Percentiles rank a stretch among this genome's conserved stretches.
Conservation (phyloP, 208 protist species). For the Trypanosoma theileri region DNA sequence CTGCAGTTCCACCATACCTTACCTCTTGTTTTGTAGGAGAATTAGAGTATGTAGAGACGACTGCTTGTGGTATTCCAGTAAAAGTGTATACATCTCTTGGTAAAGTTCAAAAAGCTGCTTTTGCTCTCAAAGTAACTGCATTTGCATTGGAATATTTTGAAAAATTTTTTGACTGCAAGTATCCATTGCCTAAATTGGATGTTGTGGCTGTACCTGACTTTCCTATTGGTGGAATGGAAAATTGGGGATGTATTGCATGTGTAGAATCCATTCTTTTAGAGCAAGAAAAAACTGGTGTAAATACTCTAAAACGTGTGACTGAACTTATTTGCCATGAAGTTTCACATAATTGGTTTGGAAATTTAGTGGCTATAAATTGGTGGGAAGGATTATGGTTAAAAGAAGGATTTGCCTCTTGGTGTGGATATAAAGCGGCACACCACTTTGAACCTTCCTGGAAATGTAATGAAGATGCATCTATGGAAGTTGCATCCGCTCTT, state of each 20-base stretch:
- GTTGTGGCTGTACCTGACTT: slow-evolving; percentile 97
- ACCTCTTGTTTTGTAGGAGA: slow-evolving; percentile 94
- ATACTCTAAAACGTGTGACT: slow-evolving; percentile 73
- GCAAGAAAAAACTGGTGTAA: slow-evolving; percentile 48
- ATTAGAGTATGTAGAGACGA: slow-evolving; percentile 77
- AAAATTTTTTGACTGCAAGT: slow-evolving; percentile 88
- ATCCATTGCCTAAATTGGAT: slow-evolving; percentile 97
- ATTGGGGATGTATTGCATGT: slow-evolving; percentile 95
- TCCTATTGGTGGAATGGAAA: slow-evolving; percentile 97
- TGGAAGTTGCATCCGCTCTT: slow-evolving; percentile 64
- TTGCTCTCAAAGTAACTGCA: slow-evolving; percentile 77
- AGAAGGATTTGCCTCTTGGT: slow-evolving; percentile 98
- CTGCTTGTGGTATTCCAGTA: slow-evolving; percentile 63
- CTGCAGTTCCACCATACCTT: slow-evolving; percentile 96
- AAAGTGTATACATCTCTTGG: slow-evolving; percentile 74
- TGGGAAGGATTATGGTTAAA: slow-evolving; percentile 99
- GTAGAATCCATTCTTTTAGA: slow-evolving; percentile 90
- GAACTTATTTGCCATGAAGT: slow-evolving; percentile 96
- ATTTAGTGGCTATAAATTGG: slow-evolving; percentile 99
- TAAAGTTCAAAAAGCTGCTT: slow-evolving; percentile 62
- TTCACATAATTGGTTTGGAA: slow-evolving; percentile 98
- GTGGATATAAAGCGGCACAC: slow-evolving; percentile 87
- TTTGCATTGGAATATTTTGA: slow-evolving; percentile 87
- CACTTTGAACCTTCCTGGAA: slow-evolving; percentile 88
- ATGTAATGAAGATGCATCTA: slow-evolving; percentile 78